phyloP scores from a whole-genome alignment of 352 stramenopile species.

The Paralagenidium karlingii region DNA sequence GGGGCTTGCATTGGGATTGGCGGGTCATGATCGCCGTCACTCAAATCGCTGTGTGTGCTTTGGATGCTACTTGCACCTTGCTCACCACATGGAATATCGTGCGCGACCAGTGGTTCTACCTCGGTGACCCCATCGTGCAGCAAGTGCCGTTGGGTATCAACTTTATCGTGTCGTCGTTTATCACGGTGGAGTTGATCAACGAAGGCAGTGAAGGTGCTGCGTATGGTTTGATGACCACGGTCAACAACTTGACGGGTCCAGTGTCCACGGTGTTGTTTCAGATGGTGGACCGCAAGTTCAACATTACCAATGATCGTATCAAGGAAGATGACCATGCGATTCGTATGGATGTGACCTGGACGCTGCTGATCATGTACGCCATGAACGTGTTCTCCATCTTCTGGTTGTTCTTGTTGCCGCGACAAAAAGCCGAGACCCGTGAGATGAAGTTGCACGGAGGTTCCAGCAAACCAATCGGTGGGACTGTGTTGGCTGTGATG shows the following conservation, averaged over 20 bases:
- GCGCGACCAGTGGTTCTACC: slow-evolving; percentile 52
- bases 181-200: slow-evolving; percentile 67
- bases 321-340: slow-evolving; percentile 27
- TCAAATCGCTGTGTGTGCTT: slow-evolving; percentile 19
- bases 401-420: slow-evolving; percentile 14
- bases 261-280: slow-evolving; percentile 48
- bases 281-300: slow-evolving; percentile 29
- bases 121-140: slow-evolving; percentile 31
- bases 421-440: slow-evolving; percentile 17
- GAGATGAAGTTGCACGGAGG: slow-evolving; percentile 12
- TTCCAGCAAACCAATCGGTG: slow-evolving; percentile 8
- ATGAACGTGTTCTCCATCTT: slow-evolving; percentile 13
- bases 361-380: slow-evolving; percentile 39
- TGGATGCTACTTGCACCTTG: slow-evolving; percentile 22
- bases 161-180: slow-evolving; percentile 66
- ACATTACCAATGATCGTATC: slow-evolving; percentile 49
- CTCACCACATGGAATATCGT: slow-evolving; percentile 46
- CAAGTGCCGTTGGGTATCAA: slow-evolving; percentile 46
- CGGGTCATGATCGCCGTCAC: slow-evolving; percentile 22
- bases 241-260: slow-evolving; percentile 60
- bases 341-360: slow-evolving; percentile 35
- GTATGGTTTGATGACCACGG: slow-evolving; percentile 62
- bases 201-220: slow-evolving; percentile 62
- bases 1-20: slow-evolving; percentile 48
- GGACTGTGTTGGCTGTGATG: slow-evolving; percentile 10